These are phyloP conservation scores for Colletotrichum sublineola DNA, from an alignment of 2,329 filamentous ascomycete species.

Conservation along the genomic window DNA sequence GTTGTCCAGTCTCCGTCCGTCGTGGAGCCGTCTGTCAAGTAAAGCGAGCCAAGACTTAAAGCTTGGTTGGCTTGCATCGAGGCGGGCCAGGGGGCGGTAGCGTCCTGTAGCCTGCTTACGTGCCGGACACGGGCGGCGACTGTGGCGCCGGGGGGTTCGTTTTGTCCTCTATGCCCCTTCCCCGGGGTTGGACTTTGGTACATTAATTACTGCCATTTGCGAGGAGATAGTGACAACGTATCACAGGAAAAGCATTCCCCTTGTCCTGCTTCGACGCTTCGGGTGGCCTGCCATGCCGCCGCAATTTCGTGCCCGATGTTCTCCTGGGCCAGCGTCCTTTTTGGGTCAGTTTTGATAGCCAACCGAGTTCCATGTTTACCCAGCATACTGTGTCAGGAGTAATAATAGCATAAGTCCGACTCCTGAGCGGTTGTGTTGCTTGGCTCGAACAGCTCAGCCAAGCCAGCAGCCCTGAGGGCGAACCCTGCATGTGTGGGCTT, in stretches of 20 bases:
- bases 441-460: neutral
- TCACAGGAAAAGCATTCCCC: neutral
- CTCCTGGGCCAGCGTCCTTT: neutral
- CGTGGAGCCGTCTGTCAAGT: neutral
- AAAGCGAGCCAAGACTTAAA: conserved; percentile 4
- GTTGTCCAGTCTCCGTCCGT: neutral
- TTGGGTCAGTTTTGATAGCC: neutral
- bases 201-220: conserved; percentile 4
- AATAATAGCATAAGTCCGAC: neutral
- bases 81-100: conserved; percentile 16
- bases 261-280: neutral
- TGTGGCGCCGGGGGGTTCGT: neutral
- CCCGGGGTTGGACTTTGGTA: neutral
- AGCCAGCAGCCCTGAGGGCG: neutral
- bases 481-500: neutral
- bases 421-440: neutral
- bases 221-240: conserved; percentile 29
- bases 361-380: neutral
- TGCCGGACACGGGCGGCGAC: neutral
- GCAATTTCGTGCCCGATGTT: neutral
- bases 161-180: neutral
- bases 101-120: conserved; percentile 33
- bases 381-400: neutral
- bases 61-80: neutral
- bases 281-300: conserved; percentile 7